phyloP scores from a whole-genome alignment of 78 protist genomes.

The Dictyostelium citrinum region DNA sequence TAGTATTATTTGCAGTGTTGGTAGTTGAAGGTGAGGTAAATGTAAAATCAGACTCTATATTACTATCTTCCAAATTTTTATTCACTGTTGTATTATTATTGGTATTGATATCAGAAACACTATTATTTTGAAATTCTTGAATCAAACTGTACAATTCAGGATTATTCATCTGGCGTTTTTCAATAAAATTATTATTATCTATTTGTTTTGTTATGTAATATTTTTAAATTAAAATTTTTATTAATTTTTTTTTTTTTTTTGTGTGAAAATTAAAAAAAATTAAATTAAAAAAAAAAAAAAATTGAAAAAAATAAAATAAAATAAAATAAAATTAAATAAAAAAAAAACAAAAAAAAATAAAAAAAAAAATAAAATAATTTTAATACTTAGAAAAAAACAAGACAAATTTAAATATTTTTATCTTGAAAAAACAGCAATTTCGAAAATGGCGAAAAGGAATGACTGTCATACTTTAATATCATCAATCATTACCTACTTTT shows the following conservation, averaged over 20 bases:
- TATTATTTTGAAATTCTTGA: constrained; percentile 13
- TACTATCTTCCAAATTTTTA: background rate
- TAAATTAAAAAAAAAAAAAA: background rate
- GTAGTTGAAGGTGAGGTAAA: background rate
- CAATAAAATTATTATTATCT: background rate
- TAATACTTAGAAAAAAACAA: no score
- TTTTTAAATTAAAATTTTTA: background rate
- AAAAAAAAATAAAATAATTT: no score
- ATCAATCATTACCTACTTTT: no score
- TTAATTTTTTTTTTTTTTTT: background rate
- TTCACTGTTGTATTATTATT: background rate
- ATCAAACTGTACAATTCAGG: background rate
- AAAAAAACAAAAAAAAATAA: background rate
- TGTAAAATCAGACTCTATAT: constrained; percentile 1
- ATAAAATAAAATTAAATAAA: background rate
- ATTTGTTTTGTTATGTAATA: background rate
- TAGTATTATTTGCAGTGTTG: background rate
- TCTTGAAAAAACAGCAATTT: background rate
- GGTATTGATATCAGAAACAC: background rate
- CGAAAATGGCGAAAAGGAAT: no score
- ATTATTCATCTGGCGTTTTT: background rate
- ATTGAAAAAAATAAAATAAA: background rate
- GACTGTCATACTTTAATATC: no score
- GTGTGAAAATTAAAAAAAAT: background rate
- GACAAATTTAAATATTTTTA: no score